Evolutionary conservation across 768 basidiomycete genomes (phyloP), one percentile per base, ranked within the genome.

Genomic region (Amanita rimosa): DNA sequence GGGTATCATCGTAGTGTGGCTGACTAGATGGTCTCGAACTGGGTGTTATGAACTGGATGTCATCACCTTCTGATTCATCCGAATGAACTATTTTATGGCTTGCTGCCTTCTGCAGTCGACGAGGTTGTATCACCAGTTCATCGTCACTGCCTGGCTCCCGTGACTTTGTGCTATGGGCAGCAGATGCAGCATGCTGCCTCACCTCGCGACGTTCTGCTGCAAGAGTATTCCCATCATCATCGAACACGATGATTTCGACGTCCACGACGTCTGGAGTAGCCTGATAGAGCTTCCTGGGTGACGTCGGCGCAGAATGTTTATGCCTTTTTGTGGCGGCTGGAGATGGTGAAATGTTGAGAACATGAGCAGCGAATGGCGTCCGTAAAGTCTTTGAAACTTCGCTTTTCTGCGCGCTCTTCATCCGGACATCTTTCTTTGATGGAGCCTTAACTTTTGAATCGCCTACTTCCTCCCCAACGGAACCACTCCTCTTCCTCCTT

Each of bases 221-320:
- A 38, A 88, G 51, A 29, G 67, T 75, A 44, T 62, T 68, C 10
- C 86, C 86, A 26, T 67, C 58, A 26, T 74, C 71, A 59, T 89
- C 85, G 19, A 87, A 48, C 31, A 84, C 67, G 33, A 80, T 65
- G 44, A 89, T 87, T 40, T 88, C 82, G 44, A 86, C 67, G 35
- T 79, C 70, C 10, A 86, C 71, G 16, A 75, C 61, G 1, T 78
- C 74, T 1, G 72, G 67, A 35, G 66, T 64, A 6, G 71, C 64
- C 48, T 62, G 66, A 3, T 57, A 50, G 24, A 44, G 27, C 31
- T 45, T 37, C 37, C 7, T 29, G 4, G 4, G n/a, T 19, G 22
- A 1, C n/a, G 13, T 36, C 11, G 49, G 19, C 14, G 11, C 5
- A 22, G 16, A 29, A 36, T 16, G 29, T 33, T 36, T 49, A 16